Evolutionary conservation across 495 filamentous ascomycete species (phyloP), one percentile per base, ranked within the genome.

Genomic region (Penicillium ochrochloron): DNA sequence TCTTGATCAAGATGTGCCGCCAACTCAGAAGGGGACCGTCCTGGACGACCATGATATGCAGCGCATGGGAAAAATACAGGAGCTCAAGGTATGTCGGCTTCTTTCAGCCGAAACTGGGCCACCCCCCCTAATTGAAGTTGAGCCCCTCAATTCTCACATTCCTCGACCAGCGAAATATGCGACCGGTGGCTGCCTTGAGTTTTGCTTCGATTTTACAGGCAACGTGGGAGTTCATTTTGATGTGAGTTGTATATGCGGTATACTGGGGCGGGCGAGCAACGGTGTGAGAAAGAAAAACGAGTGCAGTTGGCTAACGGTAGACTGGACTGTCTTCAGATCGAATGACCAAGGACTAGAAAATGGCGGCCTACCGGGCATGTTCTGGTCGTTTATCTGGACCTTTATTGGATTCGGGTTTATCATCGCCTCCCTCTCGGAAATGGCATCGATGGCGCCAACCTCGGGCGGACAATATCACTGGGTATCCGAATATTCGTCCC

Each of bases 401-500:
- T 75, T 74, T 29, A 61, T 79, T 39, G 77, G 76, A 14, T 74
- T 77, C 33, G 66, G 67, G 9, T 68, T 71, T 33, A 69, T 77
- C 7, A 76, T 73, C 34, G 62, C 70, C 31, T 80, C 75, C 0
- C 42, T 80, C 41, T 70, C 77, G 4, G 78, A 80, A 61, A 77
- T 80, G 75, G 77, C 77, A 2, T 78, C 78, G 0, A 78, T 78
- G 73, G 65, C 65, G 6, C 68, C 68, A 5, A 70, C 68, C 0
- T 60, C 76, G 4, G 82, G 78, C 31, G 80, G 78, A 1, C 79
- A 83, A 63, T 83, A 82, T 48, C 80, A 83, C 59, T 83, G 81
- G 80, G 78, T 81, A 0, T 81, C 77, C 2, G 83, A 84, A 57
- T 84, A 84, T 54, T 71, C 81, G 0, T 76, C 78, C 1, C 73